phyloP scores from a whole-genome alignment of 164 flowering plant species.

The grape (Vitis vinifera) region DNA sequence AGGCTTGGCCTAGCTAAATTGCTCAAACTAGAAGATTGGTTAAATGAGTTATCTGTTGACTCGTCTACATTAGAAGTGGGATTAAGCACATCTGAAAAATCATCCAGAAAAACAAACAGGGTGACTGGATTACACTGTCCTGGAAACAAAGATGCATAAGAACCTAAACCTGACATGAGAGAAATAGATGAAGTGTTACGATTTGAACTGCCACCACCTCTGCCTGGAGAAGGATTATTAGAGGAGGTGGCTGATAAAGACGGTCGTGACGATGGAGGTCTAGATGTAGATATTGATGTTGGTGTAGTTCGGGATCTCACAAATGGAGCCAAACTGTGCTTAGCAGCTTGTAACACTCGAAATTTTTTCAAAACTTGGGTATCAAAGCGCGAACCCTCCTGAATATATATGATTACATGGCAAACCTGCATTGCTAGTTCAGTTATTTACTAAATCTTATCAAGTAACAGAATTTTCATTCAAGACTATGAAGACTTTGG shows the following conservation, averaged over 20 bases:
- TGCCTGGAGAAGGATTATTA: constrained; percentile 57
- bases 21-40: constrained; percentile 42
- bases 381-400: constrained; percentile 82
- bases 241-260: constrained; percentile 25
- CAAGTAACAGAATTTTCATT: neutral
- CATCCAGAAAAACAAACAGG: constrained; percentile 84
- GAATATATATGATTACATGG: constrained; percentile 75
- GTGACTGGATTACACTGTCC: constrained; percentile 85
- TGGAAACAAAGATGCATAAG: constrained; percentile 73
- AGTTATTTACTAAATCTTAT: constrained; percentile 11
- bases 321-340: constrained; percentile 62
- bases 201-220: constrained; percentile 40
- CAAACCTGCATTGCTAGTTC: constrained; percentile 74
- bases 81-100: constrained; percentile 46
- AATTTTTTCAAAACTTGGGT: constrained; percentile 65
- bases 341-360: constrained; percentile 82
- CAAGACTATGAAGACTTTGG: neutral
- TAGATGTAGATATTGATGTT: constrained; percentile 35
- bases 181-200: constrained; percentile 65
- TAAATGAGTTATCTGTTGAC: constrained; percentile 33
- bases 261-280: constrained; percentile 43
- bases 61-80: constrained; percentile 45
- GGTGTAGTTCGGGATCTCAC: constrained; percentile 48
- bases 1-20: constrained; percentile 44
- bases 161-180: constrained; percentile 81